These are phyloP conservation scores for Aciculosporium take DNA, from an alignment of 2,329 filamentous ascomycete species.

Conservation along the genomic window DNA sequence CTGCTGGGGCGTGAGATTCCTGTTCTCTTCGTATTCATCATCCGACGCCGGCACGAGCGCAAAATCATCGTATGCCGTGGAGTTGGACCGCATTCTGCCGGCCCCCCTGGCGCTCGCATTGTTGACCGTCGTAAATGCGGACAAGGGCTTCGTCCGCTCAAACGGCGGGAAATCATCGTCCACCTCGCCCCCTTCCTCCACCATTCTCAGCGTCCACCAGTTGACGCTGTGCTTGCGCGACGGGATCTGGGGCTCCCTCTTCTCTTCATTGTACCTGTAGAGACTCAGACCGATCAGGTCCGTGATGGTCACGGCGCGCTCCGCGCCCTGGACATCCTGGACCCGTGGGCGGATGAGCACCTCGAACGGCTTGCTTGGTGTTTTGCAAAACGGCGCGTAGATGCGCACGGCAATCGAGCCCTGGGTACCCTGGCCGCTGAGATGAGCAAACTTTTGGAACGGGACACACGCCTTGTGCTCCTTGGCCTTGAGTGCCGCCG, in stretches of 20 bases:
- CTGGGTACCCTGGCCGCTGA: conserved; percentile 65
- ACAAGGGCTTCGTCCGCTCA: conserved; percentile 58
- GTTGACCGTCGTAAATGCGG: conserved; percentile 69
- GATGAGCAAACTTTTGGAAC: conserved; percentile 61
- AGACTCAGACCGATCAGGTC: conserved; percentile 72
- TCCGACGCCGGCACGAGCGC: conserved; percentile 60
- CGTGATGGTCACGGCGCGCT: conserved; percentile 54
- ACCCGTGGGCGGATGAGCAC: conserved; percentile 57
- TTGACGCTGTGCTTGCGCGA: conserved; percentile 61
- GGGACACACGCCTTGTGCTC: conserved; percentile 54
- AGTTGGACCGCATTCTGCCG: conserved; percentile 48
- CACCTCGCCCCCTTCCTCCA: conserved; percentile 70
- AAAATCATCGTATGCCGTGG: conserved; percentile 71
- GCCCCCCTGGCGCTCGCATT: conserved; percentile 59
- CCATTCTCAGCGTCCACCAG: conserved; percentile 71
- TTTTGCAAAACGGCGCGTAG: conserved; percentile 57
- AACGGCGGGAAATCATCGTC: conserved; percentile 75
- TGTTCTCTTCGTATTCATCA: conserved; percentile 55
- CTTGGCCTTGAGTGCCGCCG: conserved; percentile 58
- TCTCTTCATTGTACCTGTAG: conserved; percentile 66
- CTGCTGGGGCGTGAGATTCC: conserved; percentile 51
- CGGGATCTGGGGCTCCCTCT: conserved; percentile 51
- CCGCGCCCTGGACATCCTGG: conserved; percentile 48
- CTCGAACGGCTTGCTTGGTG: conserved; percentile 51
- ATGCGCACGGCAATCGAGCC: conserved; percentile 65